Evolutionary conservation across 352 stramenopile genomes (phyloP).

Genomic region (Phytophthora rubi): DNA sequence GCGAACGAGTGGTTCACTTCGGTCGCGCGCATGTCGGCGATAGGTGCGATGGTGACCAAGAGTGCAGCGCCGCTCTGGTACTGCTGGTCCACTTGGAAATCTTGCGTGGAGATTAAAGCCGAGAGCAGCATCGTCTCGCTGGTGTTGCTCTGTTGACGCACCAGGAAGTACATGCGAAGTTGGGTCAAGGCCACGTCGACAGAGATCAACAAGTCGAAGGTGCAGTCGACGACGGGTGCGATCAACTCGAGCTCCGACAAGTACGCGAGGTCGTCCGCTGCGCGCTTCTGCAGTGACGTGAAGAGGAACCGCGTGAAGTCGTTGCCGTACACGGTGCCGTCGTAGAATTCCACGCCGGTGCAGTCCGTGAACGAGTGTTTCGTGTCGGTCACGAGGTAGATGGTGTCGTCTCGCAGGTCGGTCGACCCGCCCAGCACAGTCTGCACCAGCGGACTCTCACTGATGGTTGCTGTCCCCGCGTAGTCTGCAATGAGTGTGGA

Average conservation of each 20-base stretch:
- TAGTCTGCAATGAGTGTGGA: conserved; percentile 37
- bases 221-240: conserved; percentile 31
- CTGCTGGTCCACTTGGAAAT: conserved; percentile 32
- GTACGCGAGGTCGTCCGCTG: conserved; percentile 32
- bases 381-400: conserved; percentile 38
- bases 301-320: conserved; percentile 37
- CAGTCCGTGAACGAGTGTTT: conserved; percentile 20
- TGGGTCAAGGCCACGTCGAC: conserved; percentile 20
- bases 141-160: conserved; percentile 13
- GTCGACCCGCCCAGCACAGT: conserved; percentile 30
- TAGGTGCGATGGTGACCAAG: conserved; percentile 26
- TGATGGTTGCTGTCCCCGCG: conserved; percentile 28
- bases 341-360: conserved; percentile 12
- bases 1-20: conserved; percentile 29
- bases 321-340: conserved; percentile 29
- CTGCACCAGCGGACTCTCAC: conserved; percentile 39
- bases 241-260: conserved; percentile 33
- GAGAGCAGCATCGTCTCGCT: conserved; percentile 33
- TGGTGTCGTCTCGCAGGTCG: conserved; percentile 29
- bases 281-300: conserved; percentile 21
- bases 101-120: conserved; percentile 24
- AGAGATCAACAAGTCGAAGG: conserved; percentile 19
- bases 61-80: conserved; percentile 26
- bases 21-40: conserved; percentile 27
- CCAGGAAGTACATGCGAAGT: conserved; percentile 37